A percentile compares a stretch with the other conserved stretches of the same genome.
phyloP scores from a whole-genome alignment of 148 eudicot genomes.

The Rhododendron simsii region DNA sequence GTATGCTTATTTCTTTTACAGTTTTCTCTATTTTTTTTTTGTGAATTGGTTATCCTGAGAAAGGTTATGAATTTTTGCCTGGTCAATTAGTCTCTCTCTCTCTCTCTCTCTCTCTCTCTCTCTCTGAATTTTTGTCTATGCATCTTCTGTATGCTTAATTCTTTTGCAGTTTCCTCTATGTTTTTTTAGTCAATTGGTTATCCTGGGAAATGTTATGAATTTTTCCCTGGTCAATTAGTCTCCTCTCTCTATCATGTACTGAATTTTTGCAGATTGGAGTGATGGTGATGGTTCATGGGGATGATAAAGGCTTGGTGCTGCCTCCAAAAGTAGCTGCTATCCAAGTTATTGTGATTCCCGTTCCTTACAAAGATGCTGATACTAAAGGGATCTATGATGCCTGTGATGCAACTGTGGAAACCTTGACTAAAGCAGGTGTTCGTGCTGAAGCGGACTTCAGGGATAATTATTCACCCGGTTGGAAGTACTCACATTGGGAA shows the following conservation, averaged over 20 bases:
- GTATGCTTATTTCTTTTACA: neutral
- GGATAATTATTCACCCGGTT: conserved; percentile 96
- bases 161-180: no score
- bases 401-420: conserved; percentile 56
- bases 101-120: no score
- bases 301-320: conserved; percentile 92
- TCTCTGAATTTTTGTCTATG: neutral
- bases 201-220: no score
- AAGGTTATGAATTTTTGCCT: neutral
- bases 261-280: conserved; percentile 39
- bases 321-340: conserved; percentile 93
- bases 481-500: conserved; percentile 97
- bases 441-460: conserved; percentile 79
- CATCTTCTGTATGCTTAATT: neutral
- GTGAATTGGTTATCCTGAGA: neutral
- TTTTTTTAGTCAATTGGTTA: neutral
- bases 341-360: conserved; percentile 90
- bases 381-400: conserved; percentile 70
- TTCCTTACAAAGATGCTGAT: conserved; percentile 90
- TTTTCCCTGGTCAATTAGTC: no score
- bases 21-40: neutral
- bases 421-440: conserved; percentile 57
- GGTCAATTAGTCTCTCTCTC: neutral
- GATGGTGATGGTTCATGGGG: conserved; percentile 99
- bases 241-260: no score